A percentile compares a stretch with the other conserved stretches of the same genome.
Conservation (phyloP, 2,329 filamentous ascomycete species). For the Talaromyces sp. region DNA sequence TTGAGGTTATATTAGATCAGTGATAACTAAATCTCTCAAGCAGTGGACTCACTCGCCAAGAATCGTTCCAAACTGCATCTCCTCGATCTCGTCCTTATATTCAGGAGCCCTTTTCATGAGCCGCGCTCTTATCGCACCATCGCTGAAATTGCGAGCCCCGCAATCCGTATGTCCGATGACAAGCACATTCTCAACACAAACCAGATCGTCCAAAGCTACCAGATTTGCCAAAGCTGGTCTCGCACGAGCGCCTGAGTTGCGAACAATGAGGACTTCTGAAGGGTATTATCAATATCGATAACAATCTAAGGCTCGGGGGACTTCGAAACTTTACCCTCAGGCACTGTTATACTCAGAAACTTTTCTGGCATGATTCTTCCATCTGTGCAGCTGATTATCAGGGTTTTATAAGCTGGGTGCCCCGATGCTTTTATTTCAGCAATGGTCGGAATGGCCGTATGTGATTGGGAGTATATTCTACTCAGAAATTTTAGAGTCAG, state of each 20-base stretch:
- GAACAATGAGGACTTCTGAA: background rate
- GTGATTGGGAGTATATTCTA: background rate
- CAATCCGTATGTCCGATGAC: background rate
- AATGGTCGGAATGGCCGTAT: background rate
- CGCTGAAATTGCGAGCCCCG: background rate
- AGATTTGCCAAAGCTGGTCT: background rate
- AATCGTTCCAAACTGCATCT: background rate
- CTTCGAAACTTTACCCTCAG: background rate
- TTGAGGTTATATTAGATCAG: background rate
- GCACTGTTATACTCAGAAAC: background rate
- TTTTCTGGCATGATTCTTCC: background rate
- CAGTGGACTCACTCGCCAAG: background rate
- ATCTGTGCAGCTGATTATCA: background rate
- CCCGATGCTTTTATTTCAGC: background rate
- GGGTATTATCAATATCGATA: background rate
- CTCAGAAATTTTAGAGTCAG: background rate
- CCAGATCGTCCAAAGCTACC: background rate
- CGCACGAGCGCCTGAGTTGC: background rate
- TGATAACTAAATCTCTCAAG: background rate
- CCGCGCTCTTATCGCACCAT: background rate
- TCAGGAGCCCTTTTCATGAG: background rate
- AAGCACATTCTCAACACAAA: background rate
- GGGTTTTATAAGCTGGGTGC: background rate
- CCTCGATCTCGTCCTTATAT: background rate
- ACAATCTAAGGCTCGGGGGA: background rate